Conservation (phyloP, 2,329 filamentous ascomycete species). For the Raffaelea deltoideospora region DNA sequence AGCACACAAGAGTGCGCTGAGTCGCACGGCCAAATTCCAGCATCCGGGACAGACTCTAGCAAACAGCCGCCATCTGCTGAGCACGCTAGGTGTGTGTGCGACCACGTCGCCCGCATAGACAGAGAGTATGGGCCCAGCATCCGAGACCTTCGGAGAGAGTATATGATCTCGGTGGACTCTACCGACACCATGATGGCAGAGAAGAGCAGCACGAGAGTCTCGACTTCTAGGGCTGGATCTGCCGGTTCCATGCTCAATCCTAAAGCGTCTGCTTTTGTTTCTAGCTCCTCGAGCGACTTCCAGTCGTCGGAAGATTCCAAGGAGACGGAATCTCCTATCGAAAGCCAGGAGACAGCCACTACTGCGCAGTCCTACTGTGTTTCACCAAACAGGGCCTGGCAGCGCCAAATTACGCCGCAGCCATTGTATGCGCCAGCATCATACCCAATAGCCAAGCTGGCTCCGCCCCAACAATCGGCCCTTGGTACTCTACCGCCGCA, state of each 20-base stretch:
- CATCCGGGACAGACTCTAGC: too few species aligned
- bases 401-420: too few species aligned
- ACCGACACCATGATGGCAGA: neutral
- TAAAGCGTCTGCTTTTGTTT: conserved; percentile 1
- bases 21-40: too few species aligned
- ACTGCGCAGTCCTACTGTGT: too few species aligned
- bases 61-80: too few species aligned
- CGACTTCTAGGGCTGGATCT: neutral
- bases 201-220: neutral
- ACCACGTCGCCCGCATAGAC: neutral
- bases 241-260: neutral
- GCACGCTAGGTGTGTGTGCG: neutral
- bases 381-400: too few species aligned
- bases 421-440: too few species aligned
- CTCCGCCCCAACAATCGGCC: neutral
- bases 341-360: too few species aligned
- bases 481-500: neutral
- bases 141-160: neutral
- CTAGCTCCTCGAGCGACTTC: neutral
- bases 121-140: neutral
- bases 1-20: too few species aligned
- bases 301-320: too few species aligned
- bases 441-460: too few species aligned
- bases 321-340: too few species aligned
- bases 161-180: neutral